A percentile compares a stretch with the other conserved stretches of the same genome.
phyloP scores from a whole-genome alignment of 306 rosid species.

The Comarum palustre region DNA sequence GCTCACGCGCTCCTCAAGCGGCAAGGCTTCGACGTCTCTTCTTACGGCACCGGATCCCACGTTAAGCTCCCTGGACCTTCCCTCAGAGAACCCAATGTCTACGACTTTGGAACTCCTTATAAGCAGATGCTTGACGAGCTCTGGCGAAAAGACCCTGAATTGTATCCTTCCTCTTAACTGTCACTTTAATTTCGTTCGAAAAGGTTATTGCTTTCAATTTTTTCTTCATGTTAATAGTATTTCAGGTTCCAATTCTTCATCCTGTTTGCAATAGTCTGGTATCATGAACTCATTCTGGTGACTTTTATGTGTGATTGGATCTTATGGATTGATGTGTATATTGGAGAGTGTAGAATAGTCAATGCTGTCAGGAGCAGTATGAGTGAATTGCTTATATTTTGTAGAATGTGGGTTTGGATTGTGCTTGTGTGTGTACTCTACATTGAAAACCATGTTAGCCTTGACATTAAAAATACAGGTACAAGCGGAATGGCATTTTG shows the following conservation, averaged over 20 bases:
- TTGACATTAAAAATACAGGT: constrained; percentile 46
- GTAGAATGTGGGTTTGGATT: constrained; percentile 1
- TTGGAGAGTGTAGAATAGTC: background rate
- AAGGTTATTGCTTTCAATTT: background rate
- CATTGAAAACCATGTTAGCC: constrained; percentile 30
- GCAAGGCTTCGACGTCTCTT: constrained; percentile 78
- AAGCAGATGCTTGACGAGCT: constrained; percentile 85
- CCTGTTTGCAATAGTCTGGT: background rate
- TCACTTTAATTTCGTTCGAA: background rate
- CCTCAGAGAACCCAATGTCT: constrained; percentile 90
- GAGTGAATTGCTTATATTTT: constrained; percentile 7
- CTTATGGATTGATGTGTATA: background rate
- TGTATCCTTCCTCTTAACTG: constrained; percentile 47
- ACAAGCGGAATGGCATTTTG: constrained; percentile 80
- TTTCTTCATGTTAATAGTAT: too few relatives aligned
- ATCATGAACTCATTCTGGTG: background rate
- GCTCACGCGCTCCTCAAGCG: constrained; percentile 78
- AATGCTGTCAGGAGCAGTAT: background rate
- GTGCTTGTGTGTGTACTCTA: background rate
- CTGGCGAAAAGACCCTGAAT: constrained; percentile 83
- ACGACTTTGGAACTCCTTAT: constrained; percentile 93
- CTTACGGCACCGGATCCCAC: constrained; percentile 89
- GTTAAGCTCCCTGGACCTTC: constrained; percentile 98
- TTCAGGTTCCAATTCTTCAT: background rate
- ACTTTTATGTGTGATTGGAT: background rate